A percentile compares a stretch with the other conserved stretches of the same genome.
Evolutionary conservation across 2,329 filamentous ascomycete genomes (phyloP).

Genomic region (Fusarium falciforme): DNA sequence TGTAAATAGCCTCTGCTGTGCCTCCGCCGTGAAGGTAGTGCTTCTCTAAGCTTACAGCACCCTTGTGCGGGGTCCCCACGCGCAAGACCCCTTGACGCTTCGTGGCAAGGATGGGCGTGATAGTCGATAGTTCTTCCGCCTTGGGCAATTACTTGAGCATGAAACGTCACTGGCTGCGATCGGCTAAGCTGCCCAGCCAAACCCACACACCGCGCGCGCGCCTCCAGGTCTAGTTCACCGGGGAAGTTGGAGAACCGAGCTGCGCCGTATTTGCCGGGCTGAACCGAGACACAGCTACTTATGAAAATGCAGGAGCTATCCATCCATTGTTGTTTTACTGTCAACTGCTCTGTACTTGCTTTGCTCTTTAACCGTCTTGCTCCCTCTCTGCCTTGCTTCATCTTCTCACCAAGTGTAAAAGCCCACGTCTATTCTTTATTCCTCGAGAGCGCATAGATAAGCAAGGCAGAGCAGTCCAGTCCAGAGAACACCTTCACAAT

Average conservation of each 20-base stretch:
- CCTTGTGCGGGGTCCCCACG: slow-evolving; percentile 35
- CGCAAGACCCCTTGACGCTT: not conserved
- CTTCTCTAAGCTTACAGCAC: slow-evolving; percentile 5
- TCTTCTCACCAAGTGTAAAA: not conserved
- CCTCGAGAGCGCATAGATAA: not conserved
- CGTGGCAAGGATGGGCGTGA: not conserved
- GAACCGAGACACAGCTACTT: slow-evolving; percentile 41
- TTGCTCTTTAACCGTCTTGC: not conserved
- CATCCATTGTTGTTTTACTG: not conserved
- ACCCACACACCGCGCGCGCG: not conserved
- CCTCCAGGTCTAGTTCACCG: slow-evolving; percentile 6
- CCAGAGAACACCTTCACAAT: slow-evolving; percentile 54
- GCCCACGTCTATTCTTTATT: not conserved
- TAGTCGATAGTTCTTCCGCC: not conserved
- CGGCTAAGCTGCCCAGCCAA: slow-evolving; percentile 10
- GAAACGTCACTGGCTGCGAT: slow-evolving; percentile 33
- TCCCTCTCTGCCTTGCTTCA: not conserved
- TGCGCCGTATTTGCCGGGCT: slow-evolving; percentile 43
- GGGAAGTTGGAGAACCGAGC: slow-evolving; percentile 42
- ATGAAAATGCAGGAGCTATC: slow-evolving; percentile 35
- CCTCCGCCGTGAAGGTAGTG: not conserved
- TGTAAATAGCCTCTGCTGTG: not conserved
- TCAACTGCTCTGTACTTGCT: not conserved
- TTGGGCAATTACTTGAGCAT: slow-evolving; percentile 12
- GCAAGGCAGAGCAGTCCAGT: slow-evolving; percentile 15